These are phyloP conservation scores for Escallonia herrerae DNA, from an alignment of 129 eudicot genomes.

Conservation along the genomic window DNA sequence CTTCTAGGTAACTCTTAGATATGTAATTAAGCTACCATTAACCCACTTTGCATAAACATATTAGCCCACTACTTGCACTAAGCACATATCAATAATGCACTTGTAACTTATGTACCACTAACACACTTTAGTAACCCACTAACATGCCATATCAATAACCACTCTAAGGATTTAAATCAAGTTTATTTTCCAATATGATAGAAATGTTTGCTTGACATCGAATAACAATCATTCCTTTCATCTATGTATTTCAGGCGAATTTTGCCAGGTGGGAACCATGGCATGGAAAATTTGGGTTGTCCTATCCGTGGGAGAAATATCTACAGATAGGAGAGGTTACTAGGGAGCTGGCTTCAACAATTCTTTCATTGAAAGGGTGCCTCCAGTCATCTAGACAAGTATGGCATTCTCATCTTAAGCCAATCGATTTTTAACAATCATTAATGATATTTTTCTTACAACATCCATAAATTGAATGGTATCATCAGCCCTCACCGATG, in stretches of 20 bases:
- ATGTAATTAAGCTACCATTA: not conserved
- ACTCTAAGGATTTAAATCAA: no score
- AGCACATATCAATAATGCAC: no score
- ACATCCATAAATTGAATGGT: not conserved
- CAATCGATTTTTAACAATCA: not conserved
- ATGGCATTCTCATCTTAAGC: conserved; percentile 5
- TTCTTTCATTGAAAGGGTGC: conserved; percentile 53
- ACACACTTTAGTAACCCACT: no score
- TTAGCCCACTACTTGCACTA: no score
- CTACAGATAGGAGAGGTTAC: conserved; percentile 50
- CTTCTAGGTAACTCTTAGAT: not conserved
- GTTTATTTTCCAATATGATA: no score
- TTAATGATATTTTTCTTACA: not conserved
- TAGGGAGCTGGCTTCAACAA: conserved; percentile 65
- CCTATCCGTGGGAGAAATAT: conserved; percentile 83
- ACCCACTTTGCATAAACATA: no score
- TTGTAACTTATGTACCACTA: no score
- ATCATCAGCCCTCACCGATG: conserved; percentile 38
- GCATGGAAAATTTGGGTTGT: conserved; percentile 82
- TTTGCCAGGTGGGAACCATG: conserved; percentile 92
- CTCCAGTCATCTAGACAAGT: conserved; percentile 72
- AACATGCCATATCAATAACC: not conserved
- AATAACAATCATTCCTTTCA: no score
- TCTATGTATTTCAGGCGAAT: conserved; percentile 47
- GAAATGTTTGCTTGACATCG: no score